phyloP scores from a whole-genome alignment of 139 green algal species.

The Coelastrella sp. region DNA sequence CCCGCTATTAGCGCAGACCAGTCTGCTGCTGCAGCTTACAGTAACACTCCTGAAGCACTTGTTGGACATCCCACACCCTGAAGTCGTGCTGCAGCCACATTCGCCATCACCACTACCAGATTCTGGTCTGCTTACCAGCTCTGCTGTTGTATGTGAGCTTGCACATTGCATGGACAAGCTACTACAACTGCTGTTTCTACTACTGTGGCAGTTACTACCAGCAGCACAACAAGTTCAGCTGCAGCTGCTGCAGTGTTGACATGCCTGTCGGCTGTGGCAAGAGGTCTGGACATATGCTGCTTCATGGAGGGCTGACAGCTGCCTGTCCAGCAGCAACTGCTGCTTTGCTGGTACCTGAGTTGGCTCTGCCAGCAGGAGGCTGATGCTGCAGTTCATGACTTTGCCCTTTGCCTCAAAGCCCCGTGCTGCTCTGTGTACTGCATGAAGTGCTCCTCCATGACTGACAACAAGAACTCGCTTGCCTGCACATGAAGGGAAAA shows the following conservation, averaged over 20 bases:
- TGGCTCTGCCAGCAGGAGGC: conserved; percentile 22
- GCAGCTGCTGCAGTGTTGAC: neutral
- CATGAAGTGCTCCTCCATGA: conserved; percentile 37
- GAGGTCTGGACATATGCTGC: neutral
- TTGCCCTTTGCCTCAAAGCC: conserved; percentile 41
- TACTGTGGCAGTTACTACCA: neutral
- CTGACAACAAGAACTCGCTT: conserved; percentile 31
- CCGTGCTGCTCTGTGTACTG: conserved; percentile 15
- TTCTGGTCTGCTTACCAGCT: neutral
- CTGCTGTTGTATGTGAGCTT: neutral
- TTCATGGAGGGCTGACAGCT: neutral
- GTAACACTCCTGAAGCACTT: neutral
- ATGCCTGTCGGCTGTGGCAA: neutral
- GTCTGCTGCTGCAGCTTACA: neutral
- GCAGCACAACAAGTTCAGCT: neutral
- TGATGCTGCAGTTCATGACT: conserved; percentile 45
- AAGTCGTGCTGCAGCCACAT: neutral
- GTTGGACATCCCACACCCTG: neutral
- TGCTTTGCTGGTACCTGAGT: neutral
- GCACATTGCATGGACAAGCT: neutral
- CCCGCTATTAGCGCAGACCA: no score
- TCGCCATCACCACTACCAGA: neutral
- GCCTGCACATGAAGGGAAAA: conserved; percentile 14
- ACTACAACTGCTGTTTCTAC: neutral
- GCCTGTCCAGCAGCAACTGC: neutral